Percentiles rank a stretch among this genome's conserved stretches.
These are phyloP conservation scores for Carnegiea gigantea DNA, from an alignment of 179 eudicot genomes.

Conservation along the genomic window DNA sequence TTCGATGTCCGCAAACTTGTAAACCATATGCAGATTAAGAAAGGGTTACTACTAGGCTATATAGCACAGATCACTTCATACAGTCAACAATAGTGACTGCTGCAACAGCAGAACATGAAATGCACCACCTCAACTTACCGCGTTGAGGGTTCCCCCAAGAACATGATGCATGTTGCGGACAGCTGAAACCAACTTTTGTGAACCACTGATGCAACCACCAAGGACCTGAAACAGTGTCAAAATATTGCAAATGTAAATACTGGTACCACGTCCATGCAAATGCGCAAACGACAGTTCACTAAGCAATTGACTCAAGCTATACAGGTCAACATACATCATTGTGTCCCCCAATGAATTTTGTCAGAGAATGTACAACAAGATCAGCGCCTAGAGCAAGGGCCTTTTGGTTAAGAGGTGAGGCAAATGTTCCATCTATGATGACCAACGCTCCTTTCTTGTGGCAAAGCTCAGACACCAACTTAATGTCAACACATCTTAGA, in stretches of 20 bases:
- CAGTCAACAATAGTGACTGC: neutral
- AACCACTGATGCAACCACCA: conserved; percentile 89
- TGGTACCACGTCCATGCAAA: neutral
- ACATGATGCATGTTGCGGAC: conserved; percentile 82
- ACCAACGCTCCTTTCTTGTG: conserved; percentile 89
- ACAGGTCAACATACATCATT: conserved; percentile 66
- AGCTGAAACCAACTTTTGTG: conserved; percentile 53
- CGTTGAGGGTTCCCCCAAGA: conserved; percentile 89
- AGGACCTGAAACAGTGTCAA: conserved; percentile 53
- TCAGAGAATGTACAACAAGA: conserved; percentile 81
- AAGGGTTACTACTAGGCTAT: neutral
- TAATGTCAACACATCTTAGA: conserved; percentile 91
- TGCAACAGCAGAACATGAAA: neutral
- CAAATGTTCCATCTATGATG: conserved; percentile 92
- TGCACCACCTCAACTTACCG: conserved; percentile 47
- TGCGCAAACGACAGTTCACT: neutral
- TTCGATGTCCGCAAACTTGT: neutral
- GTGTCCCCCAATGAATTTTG: conserved; percentile 87
- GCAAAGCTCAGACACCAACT: conserved; percentile 89
- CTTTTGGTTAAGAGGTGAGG: conserved; percentile 95
- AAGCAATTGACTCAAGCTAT: neutral
- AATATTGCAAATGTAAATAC: conserved; percentile 12
- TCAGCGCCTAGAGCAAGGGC: conserved; percentile 95
- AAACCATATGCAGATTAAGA: neutral
- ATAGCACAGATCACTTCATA: neutral